A percentile compares a stretch with the other conserved stretches of the same genome.
Conservation (phyloP, 2,329 filamentous ascomycete species). For the Myriosclerotinia curreyana region DNA sequence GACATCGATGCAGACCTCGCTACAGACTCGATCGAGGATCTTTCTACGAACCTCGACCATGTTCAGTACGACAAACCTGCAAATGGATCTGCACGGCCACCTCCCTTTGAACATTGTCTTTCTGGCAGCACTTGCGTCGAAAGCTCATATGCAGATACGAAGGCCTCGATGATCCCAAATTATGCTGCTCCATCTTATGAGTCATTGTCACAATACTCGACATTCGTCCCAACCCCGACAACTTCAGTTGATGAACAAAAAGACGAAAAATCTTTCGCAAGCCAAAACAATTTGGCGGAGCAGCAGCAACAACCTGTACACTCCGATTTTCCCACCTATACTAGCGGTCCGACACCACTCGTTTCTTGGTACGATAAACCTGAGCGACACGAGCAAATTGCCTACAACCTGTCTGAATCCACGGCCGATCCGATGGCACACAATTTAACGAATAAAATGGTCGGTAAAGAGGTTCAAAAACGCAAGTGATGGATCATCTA, state of each 20-base stretch:
- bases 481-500: not conserved
- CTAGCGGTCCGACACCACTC: not conserved
- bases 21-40: not conserved
- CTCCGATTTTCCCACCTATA: not conserved
- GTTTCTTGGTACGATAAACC: not conserved
- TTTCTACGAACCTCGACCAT: not conserved
- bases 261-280: too few relatives aligned
- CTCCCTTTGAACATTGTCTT: not conserved
- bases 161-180: not conserved
- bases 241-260: not conserved
- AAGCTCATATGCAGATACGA: slow-evolving; percentile 4
- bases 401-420: not conserved
- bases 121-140: not conserved
- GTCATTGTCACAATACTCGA: not conserved
- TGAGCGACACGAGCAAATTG: slow-evolving; percentile 14
- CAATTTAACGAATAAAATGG: not conserved
- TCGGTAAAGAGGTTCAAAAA: not conserved
- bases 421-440: not conserved
- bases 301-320: not conserved
- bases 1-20: slow-evolving; percentile 2
- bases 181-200: not conserved
- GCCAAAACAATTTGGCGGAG: not conserved
- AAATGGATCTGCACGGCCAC: not conserved
- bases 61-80: not conserved
- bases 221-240: not conserved